These are phyloP conservation scores for Seminavis robusta DNA, from an alignment of 108 stramenopile species.

Conservation along the genomic window DNA sequence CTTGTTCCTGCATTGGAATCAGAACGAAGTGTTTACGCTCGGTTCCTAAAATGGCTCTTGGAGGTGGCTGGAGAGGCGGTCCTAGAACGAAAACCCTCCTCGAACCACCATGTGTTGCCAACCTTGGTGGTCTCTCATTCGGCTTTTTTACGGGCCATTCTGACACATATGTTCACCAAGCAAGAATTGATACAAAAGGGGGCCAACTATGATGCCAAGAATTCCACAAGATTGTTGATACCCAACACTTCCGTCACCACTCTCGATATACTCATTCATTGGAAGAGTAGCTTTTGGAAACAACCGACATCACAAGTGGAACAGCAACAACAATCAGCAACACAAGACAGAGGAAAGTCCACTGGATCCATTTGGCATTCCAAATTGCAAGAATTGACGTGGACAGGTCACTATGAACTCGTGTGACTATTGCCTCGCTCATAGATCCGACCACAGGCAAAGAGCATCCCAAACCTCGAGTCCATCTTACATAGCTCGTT, in stretches of 20 bases:
- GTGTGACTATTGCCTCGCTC: too few species aligned
- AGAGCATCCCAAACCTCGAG: too few species aligned
- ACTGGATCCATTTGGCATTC: too few species aligned
- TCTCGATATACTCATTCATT: too few species aligned
- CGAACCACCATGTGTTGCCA: neutral
- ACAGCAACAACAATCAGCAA: too few species aligned
- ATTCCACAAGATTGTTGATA: neutral
- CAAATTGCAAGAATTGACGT: too few species aligned
- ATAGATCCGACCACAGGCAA: too few species aligned
- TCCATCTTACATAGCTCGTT: too few species aligned
- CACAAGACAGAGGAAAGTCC: too few species aligned
- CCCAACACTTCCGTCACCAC: conserved; percentile 16
- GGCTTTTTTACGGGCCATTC: conserved; percentile 39
- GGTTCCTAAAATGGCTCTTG: conserved; percentile 35
- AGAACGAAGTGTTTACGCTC: conserved; percentile 42
- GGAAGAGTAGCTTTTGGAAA: too few species aligned
- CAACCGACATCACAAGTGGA: too few species aligned
- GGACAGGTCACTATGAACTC: too few species aligned
- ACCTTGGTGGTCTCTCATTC: conserved; percentile 51
- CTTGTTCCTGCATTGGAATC: conserved; percentile 41
- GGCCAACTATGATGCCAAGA: neutral
- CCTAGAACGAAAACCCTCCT: neutral
- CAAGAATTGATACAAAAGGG: neutral
- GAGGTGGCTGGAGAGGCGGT: conserved; percentile 32
- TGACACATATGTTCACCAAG: neutral